phyloP scores from a whole-genome alignment of 495 filamentous ascomycete species.

The Neurospora sp. region DNA sequence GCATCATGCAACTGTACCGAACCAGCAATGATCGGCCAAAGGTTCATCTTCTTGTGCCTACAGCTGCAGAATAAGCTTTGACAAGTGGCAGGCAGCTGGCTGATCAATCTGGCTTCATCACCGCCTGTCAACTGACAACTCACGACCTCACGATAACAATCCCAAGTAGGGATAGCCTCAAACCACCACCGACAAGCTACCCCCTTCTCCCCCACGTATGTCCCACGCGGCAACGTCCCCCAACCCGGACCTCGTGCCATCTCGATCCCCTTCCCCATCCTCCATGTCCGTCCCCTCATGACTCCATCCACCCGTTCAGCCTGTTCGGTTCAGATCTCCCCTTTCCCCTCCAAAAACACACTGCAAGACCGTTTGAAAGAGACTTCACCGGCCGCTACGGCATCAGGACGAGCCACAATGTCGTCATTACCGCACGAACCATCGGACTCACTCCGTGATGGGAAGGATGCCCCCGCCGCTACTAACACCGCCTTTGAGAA shows the following conservation, averaged over 20 bases:
- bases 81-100: not conserved
- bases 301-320: not conserved
- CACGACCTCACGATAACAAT: not conserved
- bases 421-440: not conserved
- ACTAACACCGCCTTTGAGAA: not conserved
- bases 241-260: not conserved
- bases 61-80: not conserved
- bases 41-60: not conserved
- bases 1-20: not conserved
- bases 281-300: not conserved
- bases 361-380: not conserved
- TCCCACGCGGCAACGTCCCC: not conserved
- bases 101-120: not conserved
- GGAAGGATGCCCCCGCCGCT: not conserved
- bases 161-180: not conserved
- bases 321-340: not conserved
- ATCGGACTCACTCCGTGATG: not conserved
- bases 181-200: not conserved
- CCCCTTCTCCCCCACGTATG: not conserved
- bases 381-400: not conserved
- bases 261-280: not conserved
- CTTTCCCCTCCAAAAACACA: not conserved
- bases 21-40: too few species aligned
- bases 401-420: not conserved
- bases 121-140: not conserved